phyloP scores from a whole-genome alignment of 805 yeast genomes.

The Lipomyces yamadae region DNA sequence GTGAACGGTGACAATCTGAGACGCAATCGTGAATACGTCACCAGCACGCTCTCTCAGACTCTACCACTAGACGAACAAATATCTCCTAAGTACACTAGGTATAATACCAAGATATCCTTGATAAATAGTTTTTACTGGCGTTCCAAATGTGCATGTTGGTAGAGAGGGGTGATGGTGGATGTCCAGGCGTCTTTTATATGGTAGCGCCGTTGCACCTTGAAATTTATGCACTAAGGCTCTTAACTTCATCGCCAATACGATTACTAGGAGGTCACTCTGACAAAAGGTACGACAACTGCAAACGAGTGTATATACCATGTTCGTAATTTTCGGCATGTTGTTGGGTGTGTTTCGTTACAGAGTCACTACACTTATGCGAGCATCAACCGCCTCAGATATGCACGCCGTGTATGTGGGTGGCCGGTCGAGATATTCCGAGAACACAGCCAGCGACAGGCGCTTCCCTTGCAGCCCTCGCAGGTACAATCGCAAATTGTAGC shows the following conservation, averaged over 20 bases:
- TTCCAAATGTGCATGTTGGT: neutral
- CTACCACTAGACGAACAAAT: neutral
- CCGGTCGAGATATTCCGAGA: too few relatives aligned
- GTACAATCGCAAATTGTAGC: too few relatives aligned
- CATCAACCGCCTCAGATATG: too few relatives aligned
- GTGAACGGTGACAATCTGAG: neutral
- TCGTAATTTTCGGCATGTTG: too few relatives aligned
- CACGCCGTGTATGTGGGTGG: too few relatives aligned
- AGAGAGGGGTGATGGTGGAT: neutral
- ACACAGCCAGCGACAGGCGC: too few relatives aligned
- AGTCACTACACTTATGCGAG: too few relatives aligned
- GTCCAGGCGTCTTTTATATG: neutral
- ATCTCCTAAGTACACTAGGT: neutral
- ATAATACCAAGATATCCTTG: constrained; percentile 1
- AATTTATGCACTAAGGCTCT: neutral
- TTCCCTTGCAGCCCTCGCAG: too few relatives aligned
- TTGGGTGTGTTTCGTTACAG: too few relatives aligned
- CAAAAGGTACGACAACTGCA: neutral
- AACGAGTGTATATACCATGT: too few relatives aligned
- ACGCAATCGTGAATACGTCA: neutral
- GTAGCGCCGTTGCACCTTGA: neutral
- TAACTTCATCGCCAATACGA: neutral
- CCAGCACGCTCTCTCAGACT: neutral
- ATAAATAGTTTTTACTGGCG: neutral
- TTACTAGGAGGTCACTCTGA: neutral